Conservation (phyloP, 163 green algal genomes). For the Volvox carteri region DNA sequence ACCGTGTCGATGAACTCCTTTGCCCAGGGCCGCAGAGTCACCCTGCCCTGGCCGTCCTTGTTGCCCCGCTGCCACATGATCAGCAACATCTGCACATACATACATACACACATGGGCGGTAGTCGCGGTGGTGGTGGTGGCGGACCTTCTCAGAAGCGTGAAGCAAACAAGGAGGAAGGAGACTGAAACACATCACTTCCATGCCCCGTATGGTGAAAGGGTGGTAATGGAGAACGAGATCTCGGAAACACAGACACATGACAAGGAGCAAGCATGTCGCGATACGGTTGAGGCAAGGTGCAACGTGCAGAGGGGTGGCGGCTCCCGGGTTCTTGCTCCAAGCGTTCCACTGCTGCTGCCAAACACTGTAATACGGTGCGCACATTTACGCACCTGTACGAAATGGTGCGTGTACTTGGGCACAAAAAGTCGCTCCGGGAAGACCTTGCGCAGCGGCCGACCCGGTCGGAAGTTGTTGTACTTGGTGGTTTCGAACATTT, state of each 20-base stretch:
- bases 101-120: too few relatives aligned
- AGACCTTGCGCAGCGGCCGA: background rate
- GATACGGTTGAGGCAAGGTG: background rate
- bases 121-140: too few relatives aligned
- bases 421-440: conserved; percentile 20
- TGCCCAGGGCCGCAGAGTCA: background rate
- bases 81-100: conserved; percentile 17
- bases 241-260: background rate
- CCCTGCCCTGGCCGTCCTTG: background rate
- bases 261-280: background rate
- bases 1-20: conserved; percentile 56
- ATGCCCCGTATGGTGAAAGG: background rate
- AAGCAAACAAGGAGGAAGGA: background rate
- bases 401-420: conserved; percentile 47
- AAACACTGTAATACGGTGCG: background rate
- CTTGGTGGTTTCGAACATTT: conserved; percentile 46
- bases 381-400: conserved; percentile 15
- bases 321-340: background rate
- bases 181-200: background rate
- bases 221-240: too few relatives aligned
- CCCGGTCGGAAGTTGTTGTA: conserved; percentile 51
- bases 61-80: conserved; percentile 24
- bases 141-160: background rate
- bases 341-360: background rate
- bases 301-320: background rate